These are phyloP conservation scores for Hapsidospora chrysogenum DNA, from an alignment of 495 filamentous ascomycete genomes.

Conservation along the genomic window DNA sequence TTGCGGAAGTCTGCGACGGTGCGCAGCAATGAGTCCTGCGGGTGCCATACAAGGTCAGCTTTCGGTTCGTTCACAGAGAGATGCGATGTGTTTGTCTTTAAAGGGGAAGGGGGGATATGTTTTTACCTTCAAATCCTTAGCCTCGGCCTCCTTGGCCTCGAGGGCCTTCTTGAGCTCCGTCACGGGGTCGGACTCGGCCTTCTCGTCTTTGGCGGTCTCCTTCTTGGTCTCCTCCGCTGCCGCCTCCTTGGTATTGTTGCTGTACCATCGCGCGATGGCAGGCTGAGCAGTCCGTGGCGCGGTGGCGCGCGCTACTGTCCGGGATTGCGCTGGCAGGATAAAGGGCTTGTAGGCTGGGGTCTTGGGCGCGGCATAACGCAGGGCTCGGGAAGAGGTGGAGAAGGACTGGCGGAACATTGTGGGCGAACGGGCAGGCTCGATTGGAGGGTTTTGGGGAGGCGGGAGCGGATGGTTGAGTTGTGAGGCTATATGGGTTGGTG, in stretches of 20 bases:
- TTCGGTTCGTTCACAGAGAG: slow-evolving; percentile 2
- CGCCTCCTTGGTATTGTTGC: slow-evolving; percentile 21
- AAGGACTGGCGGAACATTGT: slow-evolving; percentile 28
- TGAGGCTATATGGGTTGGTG: no score
- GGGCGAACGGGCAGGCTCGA: no score
- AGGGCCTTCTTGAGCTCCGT: slow-evolving; percentile 45
- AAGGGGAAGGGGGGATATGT: no score
- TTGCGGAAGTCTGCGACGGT: slow-evolving; percentile 93
- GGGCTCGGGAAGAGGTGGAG: slow-evolving; percentile 19
- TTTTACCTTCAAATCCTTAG: slow-evolving; percentile 80
- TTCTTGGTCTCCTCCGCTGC: slow-evolving; percentile 11
- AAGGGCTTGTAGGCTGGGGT: slow-evolving; percentile 7
- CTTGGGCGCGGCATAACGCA: slow-evolving; percentile 11
- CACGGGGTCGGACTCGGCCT: slow-evolving; percentile 13
- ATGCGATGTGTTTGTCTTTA: no score
- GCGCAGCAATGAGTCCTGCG: slow-evolving; percentile 81
- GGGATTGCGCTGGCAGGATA: slow-evolving; percentile 1
- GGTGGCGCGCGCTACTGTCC: not conserved
- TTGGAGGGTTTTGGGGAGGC: not conserved
- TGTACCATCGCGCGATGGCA: slow-evolving; percentile 25
- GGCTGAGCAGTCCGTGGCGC: slow-evolving; percentile 6
- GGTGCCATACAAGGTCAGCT: not conserved
- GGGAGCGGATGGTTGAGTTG: no score
- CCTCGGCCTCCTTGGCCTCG: slow-evolving; percentile 71
- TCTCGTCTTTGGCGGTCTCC: slow-evolving; percentile 6